A percentile compares a stretch with the other conserved stretches of the same genome.
Evolutionary conservation across 495 filamentous ascomycete species (phyloP).

Genomic region (Trichoderma asperelloides): DNA sequence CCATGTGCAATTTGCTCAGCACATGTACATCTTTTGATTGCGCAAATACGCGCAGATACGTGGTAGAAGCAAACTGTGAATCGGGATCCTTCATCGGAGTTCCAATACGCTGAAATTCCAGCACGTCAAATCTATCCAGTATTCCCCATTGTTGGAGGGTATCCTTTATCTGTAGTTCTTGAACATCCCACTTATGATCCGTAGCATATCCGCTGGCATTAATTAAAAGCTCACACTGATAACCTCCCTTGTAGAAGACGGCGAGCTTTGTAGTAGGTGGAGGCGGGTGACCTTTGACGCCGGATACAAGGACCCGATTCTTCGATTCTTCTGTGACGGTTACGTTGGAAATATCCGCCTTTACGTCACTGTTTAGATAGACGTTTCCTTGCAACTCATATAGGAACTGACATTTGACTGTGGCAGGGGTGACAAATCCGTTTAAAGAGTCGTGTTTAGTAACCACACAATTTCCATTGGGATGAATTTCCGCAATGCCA

Average conservation of each 20-base stretch:
- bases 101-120: conserved; percentile 23
- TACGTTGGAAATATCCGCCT: conserved; percentile 1
- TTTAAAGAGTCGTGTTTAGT: conserved; percentile 17
- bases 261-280: conserved; percentile 49
- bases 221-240: conserved; percentile 28
- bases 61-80: conserved; percentile 23
- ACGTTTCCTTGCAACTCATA: conserved; percentile 51
- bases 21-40: conserved; percentile 19
- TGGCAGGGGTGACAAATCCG: conserved; percentile 26
- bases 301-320: conserved; percentile 36
- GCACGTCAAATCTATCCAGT: conserved; percentile 15
- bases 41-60: conserved; percentile 22
- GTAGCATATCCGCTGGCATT: conserved; percentile 33
- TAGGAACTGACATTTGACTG: conserved; percentile 45
- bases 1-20: conserved; percentile 9
- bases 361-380: conserved; percentile 49
- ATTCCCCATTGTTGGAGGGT: conserved; percentile 12
- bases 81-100: conserved; percentile 21
- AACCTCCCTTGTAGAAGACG: conserved; percentile 39
- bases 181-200: conserved; percentile 30
- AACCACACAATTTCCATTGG: conserved; percentile 35
- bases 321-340: background rate
- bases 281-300: conserved; percentile 36
- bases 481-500: conserved; percentile 47
- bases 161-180: conserved; percentile 30